A percentile compares a stretch with the other conserved stretches of the same genome.
phyloP scores from a whole-genome alignment of 768 basidiomycete species.

The Sistotremastrum suecicum region DNA sequence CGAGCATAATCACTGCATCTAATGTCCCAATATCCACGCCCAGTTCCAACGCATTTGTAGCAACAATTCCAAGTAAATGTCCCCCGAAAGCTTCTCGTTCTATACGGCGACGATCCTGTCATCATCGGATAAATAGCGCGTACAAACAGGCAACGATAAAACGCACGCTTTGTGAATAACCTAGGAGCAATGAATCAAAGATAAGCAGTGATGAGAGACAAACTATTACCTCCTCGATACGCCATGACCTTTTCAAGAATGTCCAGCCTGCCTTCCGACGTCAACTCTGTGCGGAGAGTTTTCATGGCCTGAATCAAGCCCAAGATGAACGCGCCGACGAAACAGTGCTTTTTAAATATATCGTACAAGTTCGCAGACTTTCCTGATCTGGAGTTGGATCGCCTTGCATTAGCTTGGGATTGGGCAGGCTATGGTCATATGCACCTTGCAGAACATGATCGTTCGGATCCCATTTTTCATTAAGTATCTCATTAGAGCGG shows the following conservation, averaged over 20 bases:
- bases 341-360: no score
- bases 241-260: slow-evolving; percentile 64
- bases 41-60: slow-evolving; percentile 83
- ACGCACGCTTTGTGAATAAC: slow-evolving; percentile 57
- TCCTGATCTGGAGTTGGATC: slow-evolving; percentile 41
- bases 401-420: background rate
- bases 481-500: slow-evolving; percentile 56
- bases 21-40: slow-evolving; percentile 85
- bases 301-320: slow-evolving; percentile 52
- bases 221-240: slow-evolving; percentile 60
- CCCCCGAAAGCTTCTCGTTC: slow-evolving; percentile 82
- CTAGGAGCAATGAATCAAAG: slow-evolving; percentile 11
- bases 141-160: background rate
- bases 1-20: slow-evolving; percentile 81
- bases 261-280: slow-evolving; percentile 61
- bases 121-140: background rate
- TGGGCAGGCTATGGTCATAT: background rate
- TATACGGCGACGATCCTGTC: slow-evolving; percentile 66
- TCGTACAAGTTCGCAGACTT: slow-evolving; percentile 66
- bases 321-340: background rate
- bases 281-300: slow-evolving; percentile 52
- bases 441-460: slow-evolving; percentile 82
- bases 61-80: slow-evolving; percentile 69
- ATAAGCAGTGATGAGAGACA: background rate
- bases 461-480: slow-evolving; percentile 72